Conservation (phyloP, 192 early-diverging fungal species). For the Coemansia guatemalensis region DNA sequence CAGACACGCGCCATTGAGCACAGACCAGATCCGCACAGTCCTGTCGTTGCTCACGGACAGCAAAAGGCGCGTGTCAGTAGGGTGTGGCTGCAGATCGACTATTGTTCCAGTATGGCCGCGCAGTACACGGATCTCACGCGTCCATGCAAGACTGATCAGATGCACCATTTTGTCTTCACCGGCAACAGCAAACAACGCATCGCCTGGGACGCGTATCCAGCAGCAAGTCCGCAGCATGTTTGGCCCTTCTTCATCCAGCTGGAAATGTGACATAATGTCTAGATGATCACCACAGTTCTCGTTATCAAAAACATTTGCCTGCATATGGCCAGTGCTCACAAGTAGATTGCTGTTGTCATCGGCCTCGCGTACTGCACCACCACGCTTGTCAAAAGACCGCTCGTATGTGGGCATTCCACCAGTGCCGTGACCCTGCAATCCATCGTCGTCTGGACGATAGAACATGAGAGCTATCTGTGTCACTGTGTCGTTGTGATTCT, state of each 20-base stretch:
- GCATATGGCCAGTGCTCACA: constrained; percentile 66
- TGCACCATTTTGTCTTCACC: constrained; percentile 66
- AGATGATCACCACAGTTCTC: constrained; percentile 92
- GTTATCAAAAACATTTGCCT: constrained; percentile 89
- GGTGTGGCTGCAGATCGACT: constrained; percentile 71
- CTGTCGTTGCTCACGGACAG: constrained; percentile 71
- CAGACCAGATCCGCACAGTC: constrained; percentile 78
- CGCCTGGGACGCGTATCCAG: constrained; percentile 67
- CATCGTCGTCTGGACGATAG: constrained; percentile 54
- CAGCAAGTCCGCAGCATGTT: constrained; percentile 65
- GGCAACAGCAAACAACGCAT: constrained; percentile 69
- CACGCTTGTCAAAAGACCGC: constrained; percentile 67
- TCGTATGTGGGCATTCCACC: constrained; percentile 57
- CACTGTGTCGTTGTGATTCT: constrained; percentile 81
- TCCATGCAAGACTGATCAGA: constrained; percentile 72
- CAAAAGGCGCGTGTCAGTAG: constrained; percentile 62
- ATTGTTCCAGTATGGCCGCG: constrained; percentile 60
- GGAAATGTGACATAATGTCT: constrained; percentile 92
- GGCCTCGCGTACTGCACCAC: constrained; percentile 62
- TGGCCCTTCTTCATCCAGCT: constrained; percentile 33
- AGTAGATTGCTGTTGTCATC: constrained; percentile 73
- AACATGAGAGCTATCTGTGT: constrained; percentile 75
- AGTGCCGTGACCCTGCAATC: constrained; percentile 31
- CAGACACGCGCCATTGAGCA: constrained; percentile 61
- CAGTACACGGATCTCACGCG: constrained; percentile 62